phyloP scores from a whole-genome alignment of 2,329 filamentous ascomycete species.

The Colletotrichum kahawae region DNA sequence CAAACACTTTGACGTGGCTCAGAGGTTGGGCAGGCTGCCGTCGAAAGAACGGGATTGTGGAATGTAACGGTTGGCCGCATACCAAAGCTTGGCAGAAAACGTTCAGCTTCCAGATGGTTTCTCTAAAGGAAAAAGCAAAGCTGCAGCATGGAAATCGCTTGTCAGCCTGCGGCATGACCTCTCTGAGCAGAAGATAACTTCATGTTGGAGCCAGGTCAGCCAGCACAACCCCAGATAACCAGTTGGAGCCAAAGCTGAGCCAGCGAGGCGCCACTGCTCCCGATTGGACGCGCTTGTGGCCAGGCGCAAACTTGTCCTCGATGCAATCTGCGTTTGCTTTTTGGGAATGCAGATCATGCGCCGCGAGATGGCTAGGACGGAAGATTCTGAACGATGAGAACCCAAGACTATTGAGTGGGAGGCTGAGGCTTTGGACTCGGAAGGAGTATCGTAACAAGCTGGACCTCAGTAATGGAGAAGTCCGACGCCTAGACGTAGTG shows the following conservation, averaged over 20 bases:
- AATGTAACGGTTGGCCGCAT: background rate
- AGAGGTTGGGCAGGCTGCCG: background rate
- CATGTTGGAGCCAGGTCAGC: background rate
- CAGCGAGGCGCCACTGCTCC: background rate
- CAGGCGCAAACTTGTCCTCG: background rate
- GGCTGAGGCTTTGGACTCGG: background rate
- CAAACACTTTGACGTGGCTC: slow-evolving; percentile 1
- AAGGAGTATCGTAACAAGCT: background rate
- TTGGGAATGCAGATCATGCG: background rate
- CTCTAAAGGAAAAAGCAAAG: background rate
- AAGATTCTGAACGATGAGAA: background rate
- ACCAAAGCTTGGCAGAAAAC: background rate
- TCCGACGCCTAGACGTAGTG: background rate
- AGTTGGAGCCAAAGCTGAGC: background rate
- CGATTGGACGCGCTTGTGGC: background rate
- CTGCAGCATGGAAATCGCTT: background rate
- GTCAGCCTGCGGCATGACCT: background rate
- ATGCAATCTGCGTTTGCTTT: background rate
- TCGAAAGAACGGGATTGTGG: background rate
- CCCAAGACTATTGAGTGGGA: background rate
- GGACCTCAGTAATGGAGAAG: background rate
- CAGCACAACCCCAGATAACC: background rate
- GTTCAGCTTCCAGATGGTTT: background rate
- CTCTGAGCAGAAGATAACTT: background rate
- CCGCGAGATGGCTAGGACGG: background rate